A percentile compares a stretch with the other conserved stretches of the same genome.
Conservation (phyloP, 1,139 yeast species). For the Saccharomyces pastorianus region DNA sequence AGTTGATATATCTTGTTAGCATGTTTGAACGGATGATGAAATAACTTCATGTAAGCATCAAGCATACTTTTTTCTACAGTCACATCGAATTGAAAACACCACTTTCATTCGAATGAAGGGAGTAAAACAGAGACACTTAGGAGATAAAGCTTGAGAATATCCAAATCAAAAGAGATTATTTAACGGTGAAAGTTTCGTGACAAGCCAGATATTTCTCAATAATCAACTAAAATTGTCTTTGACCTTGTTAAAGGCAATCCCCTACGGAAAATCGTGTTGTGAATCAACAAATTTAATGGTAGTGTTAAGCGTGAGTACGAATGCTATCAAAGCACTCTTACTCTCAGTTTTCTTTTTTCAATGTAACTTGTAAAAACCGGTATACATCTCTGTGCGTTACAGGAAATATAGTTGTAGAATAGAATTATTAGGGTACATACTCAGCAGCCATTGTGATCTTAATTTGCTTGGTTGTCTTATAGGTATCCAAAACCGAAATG, state of each 20-base stretch:
- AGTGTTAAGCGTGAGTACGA: not conserved
- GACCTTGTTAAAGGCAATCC: conserved; percentile 26
- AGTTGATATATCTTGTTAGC: not conserved
- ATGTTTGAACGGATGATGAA: not conserved
- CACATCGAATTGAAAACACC: conserved; percentile 33
- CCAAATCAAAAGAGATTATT: conserved; percentile 4
- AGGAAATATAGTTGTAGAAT: conserved; percentile 3
- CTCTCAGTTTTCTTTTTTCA: conserved; percentile 4
- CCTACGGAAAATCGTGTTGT: conserved; percentile 16
- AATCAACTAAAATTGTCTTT: conserved; percentile 18
- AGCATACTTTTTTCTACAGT: conserved; percentile 8
- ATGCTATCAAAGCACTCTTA: not conserved
- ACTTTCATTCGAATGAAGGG: conserved; percentile 32
- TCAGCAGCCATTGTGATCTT: conserved; percentile 31
- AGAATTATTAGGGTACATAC: conserved; percentile 21
- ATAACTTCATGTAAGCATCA: not conserved
- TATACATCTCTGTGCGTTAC: not conserved
- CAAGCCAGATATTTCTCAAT: not conserved
- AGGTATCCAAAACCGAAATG: not conserved
- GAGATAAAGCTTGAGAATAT: conserved; percentile 9
- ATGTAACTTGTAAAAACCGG: conserved; percentile 16
- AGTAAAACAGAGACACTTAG: conserved; percentile 27
- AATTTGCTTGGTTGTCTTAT: conserved; percentile 16
- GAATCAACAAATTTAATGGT: not conserved
- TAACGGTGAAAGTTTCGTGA: conserved; percentile 15